Conservation (phyloP, 1,284 basidiomycete species). For the Cutaneotrichosporon sp. region DNA sequence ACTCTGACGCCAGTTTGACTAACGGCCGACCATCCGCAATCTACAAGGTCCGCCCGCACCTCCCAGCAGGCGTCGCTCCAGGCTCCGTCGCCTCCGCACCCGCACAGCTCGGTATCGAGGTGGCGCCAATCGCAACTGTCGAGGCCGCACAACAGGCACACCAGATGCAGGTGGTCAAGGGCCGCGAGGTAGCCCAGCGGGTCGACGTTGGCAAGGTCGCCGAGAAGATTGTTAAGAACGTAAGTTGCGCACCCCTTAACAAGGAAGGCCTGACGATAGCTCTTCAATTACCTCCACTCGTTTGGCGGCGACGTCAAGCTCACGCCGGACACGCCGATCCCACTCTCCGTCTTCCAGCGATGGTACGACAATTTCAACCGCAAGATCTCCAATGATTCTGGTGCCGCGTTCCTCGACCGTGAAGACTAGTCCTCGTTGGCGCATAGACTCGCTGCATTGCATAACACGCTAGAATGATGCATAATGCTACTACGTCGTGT, state of each 20-base stretch:
- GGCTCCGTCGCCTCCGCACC: constrained; percentile 36
- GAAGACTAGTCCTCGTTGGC: constrained; percentile 53
- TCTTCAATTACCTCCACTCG: constrained; percentile 77
- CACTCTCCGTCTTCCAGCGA: constrained; percentile 66
- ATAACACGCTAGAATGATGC: background rate
- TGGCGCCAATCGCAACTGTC: constrained; percentile 53
- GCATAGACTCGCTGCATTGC: background rate
- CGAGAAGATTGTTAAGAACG: constrained; percentile 49
- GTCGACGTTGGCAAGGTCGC: constrained; percentile 44
- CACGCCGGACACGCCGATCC: constrained; percentile 62
- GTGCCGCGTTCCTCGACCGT: constrained; percentile 69
- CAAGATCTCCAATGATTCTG: constrained; percentile 65
- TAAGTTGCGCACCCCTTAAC: constrained; percentile 19
- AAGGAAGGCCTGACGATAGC: constrained; percentile 47
- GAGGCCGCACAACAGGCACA: constrained; percentile 55
- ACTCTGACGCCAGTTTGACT: constrained; percentile 62
- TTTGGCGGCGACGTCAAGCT: constrained; percentile 57
- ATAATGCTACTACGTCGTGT: background rate
- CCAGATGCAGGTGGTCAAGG: constrained; percentile 32
- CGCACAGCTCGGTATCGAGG: constrained; percentile 55
- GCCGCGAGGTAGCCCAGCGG: constrained; percentile 27
- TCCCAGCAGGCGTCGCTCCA: constrained; percentile 26
- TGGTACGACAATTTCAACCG: constrained; percentile 76
- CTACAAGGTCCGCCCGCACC: constrained; percentile 69
- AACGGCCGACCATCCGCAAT: constrained; percentile 89